These are phyloP conservation scores for Pleoardoris graminearum DNA, from an alignment of 2,329 filamentous ascomycete species.

Conservation along the genomic window DNA sequence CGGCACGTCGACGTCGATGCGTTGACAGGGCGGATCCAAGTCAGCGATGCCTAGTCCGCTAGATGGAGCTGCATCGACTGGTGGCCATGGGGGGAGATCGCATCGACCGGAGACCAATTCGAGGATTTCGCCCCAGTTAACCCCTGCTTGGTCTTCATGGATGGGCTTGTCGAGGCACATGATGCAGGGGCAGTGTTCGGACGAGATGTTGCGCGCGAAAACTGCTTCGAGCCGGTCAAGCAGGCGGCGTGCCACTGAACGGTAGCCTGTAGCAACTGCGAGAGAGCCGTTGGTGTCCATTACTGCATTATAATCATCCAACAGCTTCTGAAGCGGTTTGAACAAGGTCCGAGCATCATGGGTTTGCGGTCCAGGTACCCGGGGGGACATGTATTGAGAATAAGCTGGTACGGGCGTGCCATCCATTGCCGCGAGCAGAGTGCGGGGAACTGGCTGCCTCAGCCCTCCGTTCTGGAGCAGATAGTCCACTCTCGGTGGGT, in stretches of 20 bases:
- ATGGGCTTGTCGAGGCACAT: conserved; percentile 68
- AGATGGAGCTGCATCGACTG: conserved; percentile 63
- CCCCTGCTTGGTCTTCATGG: conserved; percentile 59
- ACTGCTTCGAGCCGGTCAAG: conserved; percentile 91
- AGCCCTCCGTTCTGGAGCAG: conserved; percentile 87
- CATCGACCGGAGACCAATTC: conserved; percentile 89
- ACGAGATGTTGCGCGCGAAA: conserved; percentile 88
- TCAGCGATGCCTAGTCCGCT: conserved; percentile 63
- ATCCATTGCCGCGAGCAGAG: conserved; percentile 70
- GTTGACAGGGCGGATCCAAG: conserved; percentile 64
- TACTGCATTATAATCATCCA: conserved; percentile 85
- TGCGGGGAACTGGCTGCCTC: conserved; percentile 69
- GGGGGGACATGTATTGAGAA: conserved; percentile 62
- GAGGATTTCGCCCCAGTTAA: conserved; percentile 94
- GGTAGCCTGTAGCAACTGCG: conserved; percentile 92
- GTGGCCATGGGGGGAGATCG: conserved; percentile 85
- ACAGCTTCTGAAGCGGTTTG: conserved; percentile 75
- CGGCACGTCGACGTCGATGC: conserved; percentile 90
- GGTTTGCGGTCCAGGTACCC: conserved; percentile 39
- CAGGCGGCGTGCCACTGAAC: conserved; percentile 86
- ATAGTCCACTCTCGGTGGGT: conserved; percentile 87
- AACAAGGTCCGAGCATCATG: conserved; percentile 75
- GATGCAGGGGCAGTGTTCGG: conserved; percentile 80
- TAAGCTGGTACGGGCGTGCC: conserved; percentile 59
- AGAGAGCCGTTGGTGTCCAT: conserved; percentile 83